These are phyloP conservation scores for Firmiana major DNA, from an alignment of 345 rosid species.

Conservation along the genomic window DNA sequence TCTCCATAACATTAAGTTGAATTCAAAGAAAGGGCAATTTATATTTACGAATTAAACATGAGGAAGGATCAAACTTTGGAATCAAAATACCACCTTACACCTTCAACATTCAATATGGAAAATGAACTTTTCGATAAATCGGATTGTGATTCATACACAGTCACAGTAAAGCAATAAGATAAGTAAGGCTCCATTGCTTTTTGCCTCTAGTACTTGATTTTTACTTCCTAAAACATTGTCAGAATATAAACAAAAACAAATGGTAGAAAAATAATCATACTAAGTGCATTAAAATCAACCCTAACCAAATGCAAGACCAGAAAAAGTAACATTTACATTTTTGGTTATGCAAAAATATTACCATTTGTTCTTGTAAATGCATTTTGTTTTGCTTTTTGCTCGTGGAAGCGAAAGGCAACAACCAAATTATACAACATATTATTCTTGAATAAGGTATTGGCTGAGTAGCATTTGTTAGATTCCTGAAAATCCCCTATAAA, in stretches of 20 bases:
- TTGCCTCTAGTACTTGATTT: not conserved
- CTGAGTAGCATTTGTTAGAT: not conserved
- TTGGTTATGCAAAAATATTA: not conserved
- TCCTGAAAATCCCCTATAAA: not conserved
- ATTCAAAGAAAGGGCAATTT: not conserved
- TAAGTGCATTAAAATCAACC: not conserved
- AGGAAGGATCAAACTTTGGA: not conserved
- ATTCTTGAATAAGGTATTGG: not conserved
- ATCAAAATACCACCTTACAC: not conserved
- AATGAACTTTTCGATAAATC: not conserved
- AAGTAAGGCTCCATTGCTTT: not conserved
- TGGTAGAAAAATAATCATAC: not conserved
- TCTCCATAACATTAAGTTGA: not conserved
- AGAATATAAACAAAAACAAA: not conserved
- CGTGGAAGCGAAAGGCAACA: not conserved
- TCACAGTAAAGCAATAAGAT: not conserved
- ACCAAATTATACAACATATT: not conserved
- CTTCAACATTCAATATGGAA: not conserved
- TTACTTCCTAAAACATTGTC: not conserved
- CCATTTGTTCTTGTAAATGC: not conserved
- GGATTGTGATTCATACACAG: not conserved
- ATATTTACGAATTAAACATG: not conserved
- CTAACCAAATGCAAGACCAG: not conserved
- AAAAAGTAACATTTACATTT: not conserved
- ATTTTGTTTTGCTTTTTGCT: not conserved